A percentile compares a stretch with the other conserved stretches of the same genome.
Conservation (phyloP, 2,329 filamentous ascomycete species). For the Seiridium unicorne region DNA sequence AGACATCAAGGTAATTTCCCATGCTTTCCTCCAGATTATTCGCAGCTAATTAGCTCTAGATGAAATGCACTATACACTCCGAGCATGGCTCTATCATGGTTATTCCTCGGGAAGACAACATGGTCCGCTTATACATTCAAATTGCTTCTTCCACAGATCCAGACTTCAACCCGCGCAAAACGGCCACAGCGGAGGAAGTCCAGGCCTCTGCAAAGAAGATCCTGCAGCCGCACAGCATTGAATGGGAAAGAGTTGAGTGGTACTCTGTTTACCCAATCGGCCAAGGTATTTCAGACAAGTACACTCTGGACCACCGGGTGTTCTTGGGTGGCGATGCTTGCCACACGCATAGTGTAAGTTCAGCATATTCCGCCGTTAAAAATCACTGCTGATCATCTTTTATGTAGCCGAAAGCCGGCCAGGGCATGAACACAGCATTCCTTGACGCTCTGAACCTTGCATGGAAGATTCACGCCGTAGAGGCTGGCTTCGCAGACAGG, state of each 20-base stretch:
- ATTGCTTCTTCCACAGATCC: slow-evolving; percentile 60
- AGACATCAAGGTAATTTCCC: slow-evolving; percentile 64
- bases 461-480: slow-evolving; percentile 94
- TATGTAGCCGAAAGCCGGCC: slow-evolving; percentile 70
- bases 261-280: slow-evolving; percentile 77
- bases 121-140: slow-evolving; percentile 71
- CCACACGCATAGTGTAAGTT: slow-evolving; percentile 70
- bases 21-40: too few species aligned
- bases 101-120: slow-evolving; percentile 68
- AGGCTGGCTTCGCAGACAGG: slow-evolving; percentile 75
- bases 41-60: slow-evolving; percentile 49
- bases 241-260: slow-evolving; percentile 69
- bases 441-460: slow-evolving; percentile 84
- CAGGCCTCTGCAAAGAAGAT: slow-evolving; percentile 65
- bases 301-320: slow-evolving; percentile 66
- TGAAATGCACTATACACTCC: slow-evolving; percentile 76
- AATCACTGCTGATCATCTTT: slow-evolving; percentile 13
- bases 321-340: slow-evolving; percentile 78
- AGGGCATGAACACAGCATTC: slow-evolving; percentile 80
- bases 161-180: slow-evolving; percentile 61
- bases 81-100: slow-evolving; percentile 75
- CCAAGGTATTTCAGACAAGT: slow-evolving; percentile 68
- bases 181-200: slow-evolving; percentile 62
- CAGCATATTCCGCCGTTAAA: background rate
- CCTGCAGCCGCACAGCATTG: slow-evolving; percentile 63